A percentile compares a stretch with the other conserved stretches of the same genome.
These are phyloP conservation scores for Yamadazyma scolyti DNA, from an alignment of 805 yeast species.

Conservation along the genomic window DNA sequence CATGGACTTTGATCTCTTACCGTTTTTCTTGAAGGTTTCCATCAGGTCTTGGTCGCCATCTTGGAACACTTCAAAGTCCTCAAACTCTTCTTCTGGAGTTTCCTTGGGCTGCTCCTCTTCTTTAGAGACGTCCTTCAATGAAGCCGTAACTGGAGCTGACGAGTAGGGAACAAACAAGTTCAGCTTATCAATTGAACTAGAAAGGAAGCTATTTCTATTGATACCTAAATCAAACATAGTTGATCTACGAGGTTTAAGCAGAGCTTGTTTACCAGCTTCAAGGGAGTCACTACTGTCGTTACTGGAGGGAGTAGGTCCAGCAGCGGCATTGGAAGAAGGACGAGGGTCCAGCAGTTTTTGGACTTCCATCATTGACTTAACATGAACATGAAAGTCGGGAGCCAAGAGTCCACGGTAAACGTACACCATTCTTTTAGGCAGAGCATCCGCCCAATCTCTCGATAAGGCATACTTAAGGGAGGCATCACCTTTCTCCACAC, in stretches of 20 bases:
- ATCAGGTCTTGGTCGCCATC: slow-evolving; percentile 33
- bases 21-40: slow-evolving; percentile 41
- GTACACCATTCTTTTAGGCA: slow-evolving; percentile 86
- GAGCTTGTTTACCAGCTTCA: slow-evolving; percentile 33
- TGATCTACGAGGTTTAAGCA: slow-evolving; percentile 44
- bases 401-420: slow-evolving; percentile 77
- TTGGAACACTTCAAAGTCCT: slow-evolving; percentile 47
- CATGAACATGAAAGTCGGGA: slow-evolving; percentile 71
- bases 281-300: slow-evolving; percentile 21
- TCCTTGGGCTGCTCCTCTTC: slow-evolving; percentile 2
- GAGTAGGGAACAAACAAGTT: slow-evolving; percentile 63
- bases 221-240: slow-evolving; percentile 52
- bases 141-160: slow-evolving; percentile 76
- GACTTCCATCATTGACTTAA: slow-evolving; percentile 55
- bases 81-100: slow-evolving; percentile 18
- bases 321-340: background rate
- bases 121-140: slow-evolving; percentile 31
- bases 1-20: slow-evolving; percentile 64
- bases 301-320: background rate
- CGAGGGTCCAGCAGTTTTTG: slow-evolving; percentile 10
- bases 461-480: slow-evolving; percentile 69
- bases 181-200: slow-evolving; percentile 32
- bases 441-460: slow-evolving; percentile 88
- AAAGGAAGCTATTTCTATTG: slow-evolving; percentile 37
- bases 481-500: slow-evolving; percentile 80